Conservation (phyloP, 345 rosid species). For the Luvunga scandens region DNA sequence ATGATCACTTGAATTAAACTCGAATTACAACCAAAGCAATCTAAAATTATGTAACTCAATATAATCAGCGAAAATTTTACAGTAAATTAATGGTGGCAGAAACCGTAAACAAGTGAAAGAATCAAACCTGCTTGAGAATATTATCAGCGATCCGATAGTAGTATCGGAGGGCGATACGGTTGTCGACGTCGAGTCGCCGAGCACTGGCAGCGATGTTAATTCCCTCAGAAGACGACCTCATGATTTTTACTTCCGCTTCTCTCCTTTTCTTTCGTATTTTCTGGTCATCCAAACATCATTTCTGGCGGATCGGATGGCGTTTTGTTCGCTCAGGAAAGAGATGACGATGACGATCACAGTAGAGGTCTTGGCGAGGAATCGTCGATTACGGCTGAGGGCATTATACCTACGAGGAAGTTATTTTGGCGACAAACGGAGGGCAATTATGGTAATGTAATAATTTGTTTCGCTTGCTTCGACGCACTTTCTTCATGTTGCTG, state of each 20-base stretch:
- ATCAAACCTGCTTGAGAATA: slow-evolving; percentile 77
- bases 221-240: slow-evolving; percentile 60
- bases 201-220: slow-evolving; percentile 76
- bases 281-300: slow-evolving; percentile 21
- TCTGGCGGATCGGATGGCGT: slow-evolving; percentile 9
- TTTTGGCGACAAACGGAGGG: slow-evolving; percentile 25
- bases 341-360: slow-evolving; percentile 19
- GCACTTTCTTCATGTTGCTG: background rate
- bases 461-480: background rate
- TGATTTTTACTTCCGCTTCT: slow-evolving; percentile 20
- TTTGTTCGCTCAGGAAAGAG: background rate
- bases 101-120: background rate
- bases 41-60: background rate
- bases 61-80: background rate
- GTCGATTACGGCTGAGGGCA: slow-evolving; percentile 35
- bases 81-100: background rate
- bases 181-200: slow-evolving; percentile 69
- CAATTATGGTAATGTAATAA: slow-evolving; percentile 16
- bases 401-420: slow-evolving; percentile 14
- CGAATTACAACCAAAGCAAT: background rate
- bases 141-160: slow-evolving; percentile 90
- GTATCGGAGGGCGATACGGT: slow-evolving; percentile 76
- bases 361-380: slow-evolving; percentile 16
- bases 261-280: slow-evolving; percentile 4
- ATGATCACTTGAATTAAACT: background rate